Conservation (phyloP, 2,329 filamentous ascomycete species). For the Alternaria arborescens region DNA sequence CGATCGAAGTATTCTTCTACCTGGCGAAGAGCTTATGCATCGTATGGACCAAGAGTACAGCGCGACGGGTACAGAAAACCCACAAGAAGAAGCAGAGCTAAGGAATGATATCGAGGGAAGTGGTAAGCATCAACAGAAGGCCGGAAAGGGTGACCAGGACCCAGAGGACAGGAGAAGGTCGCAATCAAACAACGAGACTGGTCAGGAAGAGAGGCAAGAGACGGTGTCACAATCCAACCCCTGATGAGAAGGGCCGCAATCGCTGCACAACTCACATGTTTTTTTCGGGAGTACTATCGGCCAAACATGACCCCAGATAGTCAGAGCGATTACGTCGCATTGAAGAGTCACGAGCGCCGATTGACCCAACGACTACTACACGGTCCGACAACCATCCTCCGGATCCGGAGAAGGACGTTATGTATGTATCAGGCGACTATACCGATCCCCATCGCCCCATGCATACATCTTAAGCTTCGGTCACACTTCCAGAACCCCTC, state of each 20-base stretch:
- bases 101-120: slow-evolving; percentile 26
- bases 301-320: slow-evolving; percentile 1
- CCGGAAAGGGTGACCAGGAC: slow-evolving; percentile 24
- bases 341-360: neutral
- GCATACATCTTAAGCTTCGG: slow-evolving; percentile 2
- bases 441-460: neutral
- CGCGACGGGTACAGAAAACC: slow-evolving; percentile 23
- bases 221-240: slow-evolving; percentile 6
- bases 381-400: slow-evolving; percentile 3
- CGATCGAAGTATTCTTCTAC: slow-evolving; percentile 42
- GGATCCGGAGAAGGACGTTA: neutral
- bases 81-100: slow-evolving; percentile 26
- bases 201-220: neutral
- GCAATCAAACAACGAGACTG: slow-evolving; percentile 7
- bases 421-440: neutral
- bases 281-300: slow-evolving; percentile 9
- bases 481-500: slow-evolving; percentile 17
- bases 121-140: slow-evolving; percentile 12
- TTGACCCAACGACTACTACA: neutral
- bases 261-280: neutral
- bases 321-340: slow-evolving; percentile 2
- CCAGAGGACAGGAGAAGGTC: slow-evolving; percentile 13
- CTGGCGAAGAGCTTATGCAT: slow-evolving; percentile 47
- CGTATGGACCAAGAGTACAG: slow-evolving; percentile 43
- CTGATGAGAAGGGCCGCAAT: slow-evolving; percentile 9